Evolutionary conservation across 148 eudicot genomes (phyloP).

Genomic region (Fagopyrum tataricum): DNA sequence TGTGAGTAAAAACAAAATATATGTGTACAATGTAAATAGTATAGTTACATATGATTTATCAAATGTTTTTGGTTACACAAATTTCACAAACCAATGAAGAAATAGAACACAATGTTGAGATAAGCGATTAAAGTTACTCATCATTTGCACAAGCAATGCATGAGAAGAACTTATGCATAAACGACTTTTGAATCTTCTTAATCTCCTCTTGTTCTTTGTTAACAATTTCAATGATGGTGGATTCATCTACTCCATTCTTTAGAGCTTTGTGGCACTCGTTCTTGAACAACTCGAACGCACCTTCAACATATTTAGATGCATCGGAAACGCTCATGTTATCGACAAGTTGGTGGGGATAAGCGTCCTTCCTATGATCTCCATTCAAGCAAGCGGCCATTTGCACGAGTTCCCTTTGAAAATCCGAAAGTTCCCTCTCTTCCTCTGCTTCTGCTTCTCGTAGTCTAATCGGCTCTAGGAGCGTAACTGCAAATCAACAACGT

Average conservation of each 20-base stretch:
- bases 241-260: constrained; percentile 34
- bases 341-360: constrained; percentile 30
- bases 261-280: constrained; percentile 33
- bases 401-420: constrained; percentile 47
- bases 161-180: not conserved
- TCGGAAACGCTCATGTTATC: constrained; percentile 35
- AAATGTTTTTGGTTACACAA: not conserved
- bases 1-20: too few relatives aligned
- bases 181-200: not conserved
- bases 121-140: not conserved
- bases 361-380: constrained; percentile 37
- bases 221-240: constrained; percentile 19
- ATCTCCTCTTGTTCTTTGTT: not conserved
- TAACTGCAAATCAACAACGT: constrained; percentile 21
- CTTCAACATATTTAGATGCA: constrained; percentile 32
- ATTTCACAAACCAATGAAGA: not conserved
- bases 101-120: not conserved
- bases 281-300: constrained; percentile 28
- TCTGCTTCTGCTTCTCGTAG: constrained; percentile 25
- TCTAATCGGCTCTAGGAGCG: constrained; percentile 32
- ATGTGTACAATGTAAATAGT: not conserved
- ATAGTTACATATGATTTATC: not conserved
- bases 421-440: constrained; percentile 34
- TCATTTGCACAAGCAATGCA: not conserved
- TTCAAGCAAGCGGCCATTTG: constrained; percentile 42